Conservation (phyloP, 2,329 filamentous ascomycete genomes). For the Aureobasidium subglaciale region DNA sequence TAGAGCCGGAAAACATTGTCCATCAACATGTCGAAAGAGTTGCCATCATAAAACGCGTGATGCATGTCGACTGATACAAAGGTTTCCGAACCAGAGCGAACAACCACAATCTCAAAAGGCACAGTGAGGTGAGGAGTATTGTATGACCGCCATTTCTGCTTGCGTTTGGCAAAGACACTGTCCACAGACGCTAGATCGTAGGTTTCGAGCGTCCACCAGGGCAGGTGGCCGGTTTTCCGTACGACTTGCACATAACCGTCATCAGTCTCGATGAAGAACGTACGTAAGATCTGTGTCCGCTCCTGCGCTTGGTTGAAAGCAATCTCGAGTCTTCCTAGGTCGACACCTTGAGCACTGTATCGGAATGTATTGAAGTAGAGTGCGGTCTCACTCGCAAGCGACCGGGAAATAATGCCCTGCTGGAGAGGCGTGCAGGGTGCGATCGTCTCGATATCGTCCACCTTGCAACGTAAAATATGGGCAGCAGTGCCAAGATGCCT, state of each 20-base stretch:
- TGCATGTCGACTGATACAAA: slow-evolving; percentile 64
- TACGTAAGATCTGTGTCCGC: slow-evolving; percentile 60
- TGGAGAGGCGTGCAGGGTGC: slow-evolving; percentile 80
- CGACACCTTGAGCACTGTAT: slow-evolving; percentile 47
- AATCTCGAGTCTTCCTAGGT: slow-evolving; percentile 41
- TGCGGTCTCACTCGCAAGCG: slow-evolving; percentile 48
- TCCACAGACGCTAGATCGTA: slow-evolving; percentile 27
- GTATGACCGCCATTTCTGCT: slow-evolving; percentile 45
- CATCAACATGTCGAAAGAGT: slow-evolving; percentile 64
- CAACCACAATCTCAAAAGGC: slow-evolving; percentile 48
- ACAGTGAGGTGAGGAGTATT: slow-evolving; percentile 45
- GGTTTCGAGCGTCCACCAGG: slow-evolving; percentile 38
- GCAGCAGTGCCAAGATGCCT: slow-evolving; percentile 50
- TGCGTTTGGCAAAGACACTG: slow-evolving; percentile 30
- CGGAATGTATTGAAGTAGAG: slow-evolving; percentile 74
- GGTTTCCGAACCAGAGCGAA: slow-evolving; percentile 27
- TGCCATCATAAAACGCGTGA: slow-evolving; percentile 82
- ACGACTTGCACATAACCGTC: slow-evolving; percentile 74
- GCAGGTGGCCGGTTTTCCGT: slow-evolving; percentile 26
- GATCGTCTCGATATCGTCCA: slow-evolving; percentile 59
- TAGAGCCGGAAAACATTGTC: slow-evolving; percentile 51
- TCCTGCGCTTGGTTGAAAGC: slow-evolving; percentile 53
- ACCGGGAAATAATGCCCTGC: slow-evolving; percentile 74
- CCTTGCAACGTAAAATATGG: slow-evolving; percentile 44
- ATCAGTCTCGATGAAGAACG: slow-evolving; percentile 62